A percentile compares a stretch with the other conserved stretches of the same genome.
Conservation (phyloP, 192 early-diverging fungal genomes). For the Coemansia sp. region DNA sequence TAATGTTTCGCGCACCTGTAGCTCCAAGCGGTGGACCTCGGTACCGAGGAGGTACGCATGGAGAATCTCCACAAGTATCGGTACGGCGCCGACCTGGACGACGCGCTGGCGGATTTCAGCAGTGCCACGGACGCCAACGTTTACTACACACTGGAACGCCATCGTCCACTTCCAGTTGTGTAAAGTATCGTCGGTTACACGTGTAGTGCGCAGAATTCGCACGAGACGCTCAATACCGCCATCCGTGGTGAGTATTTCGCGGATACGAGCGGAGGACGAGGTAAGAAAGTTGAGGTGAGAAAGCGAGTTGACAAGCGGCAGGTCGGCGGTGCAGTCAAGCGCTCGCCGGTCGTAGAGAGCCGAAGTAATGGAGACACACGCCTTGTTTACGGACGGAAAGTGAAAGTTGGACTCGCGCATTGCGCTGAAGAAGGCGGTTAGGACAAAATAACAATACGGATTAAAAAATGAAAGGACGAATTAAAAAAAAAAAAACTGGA, state of each 20-base stretch:
- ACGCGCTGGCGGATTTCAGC: conserved; percentile 77
- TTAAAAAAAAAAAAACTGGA: conserved; percentile 8
- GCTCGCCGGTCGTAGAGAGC: conserved; percentile 92
- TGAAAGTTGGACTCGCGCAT: conserved; percentile 87
- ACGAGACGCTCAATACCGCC: conserved; percentile 89
- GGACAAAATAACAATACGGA: neutral
- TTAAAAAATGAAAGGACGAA: neutral
- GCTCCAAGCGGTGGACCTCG: conserved; percentile 44
- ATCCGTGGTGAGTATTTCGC: conserved; percentile 79
- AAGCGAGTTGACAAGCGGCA: conserved; percentile 86
- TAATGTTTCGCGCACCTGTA: conserved; percentile 44
- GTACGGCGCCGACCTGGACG: conserved; percentile 83
- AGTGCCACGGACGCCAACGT: conserved; percentile 83
- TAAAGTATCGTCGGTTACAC: conserved; percentile 65
- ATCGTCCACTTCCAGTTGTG: conserved; percentile 81
- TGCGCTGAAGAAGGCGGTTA: conserved; percentile 1
- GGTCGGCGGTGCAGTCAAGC: conserved; percentile 86
- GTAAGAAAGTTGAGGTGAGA: conserved; percentile 88
- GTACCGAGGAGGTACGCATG: conserved; percentile 47
- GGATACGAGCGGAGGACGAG: conserved; percentile 75
- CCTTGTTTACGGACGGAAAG: conserved; percentile 76
- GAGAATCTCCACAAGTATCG: conserved; percentile 81
- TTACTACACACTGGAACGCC: conserved; percentile 83
- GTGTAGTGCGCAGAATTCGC: conserved; percentile 71
- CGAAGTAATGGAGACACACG: conserved; percentile 74